phyloP scores from a whole-genome alignment of 306 rosid genomes.

The Elaeagnus macrophylla region DNA sequence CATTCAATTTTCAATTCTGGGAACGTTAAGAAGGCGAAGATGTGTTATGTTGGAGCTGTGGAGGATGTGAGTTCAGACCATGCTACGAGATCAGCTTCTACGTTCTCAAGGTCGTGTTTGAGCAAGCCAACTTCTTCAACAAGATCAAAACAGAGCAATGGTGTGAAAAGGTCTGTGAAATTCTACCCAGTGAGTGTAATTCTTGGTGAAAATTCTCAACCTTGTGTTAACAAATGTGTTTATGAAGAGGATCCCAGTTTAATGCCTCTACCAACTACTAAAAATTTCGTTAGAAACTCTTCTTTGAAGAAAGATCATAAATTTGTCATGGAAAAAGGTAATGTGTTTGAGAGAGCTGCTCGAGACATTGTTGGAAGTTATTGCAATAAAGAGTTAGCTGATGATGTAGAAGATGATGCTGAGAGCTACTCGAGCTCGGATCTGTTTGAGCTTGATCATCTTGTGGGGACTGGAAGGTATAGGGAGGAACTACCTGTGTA shows the following conservation, averaged over 20 bases:
- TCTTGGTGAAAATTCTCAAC: conserved; percentile 49
- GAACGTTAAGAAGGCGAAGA: conserved; percentile 60
- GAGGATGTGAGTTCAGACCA: conserved; percentile 52
- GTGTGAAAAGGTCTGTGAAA: conserved; percentile 43
- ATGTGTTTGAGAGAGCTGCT: too few species aligned
- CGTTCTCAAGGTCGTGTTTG: conserved; percentile 54
- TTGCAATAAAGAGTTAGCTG: conserved; percentile 7
- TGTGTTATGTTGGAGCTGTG: conserved; percentile 63
- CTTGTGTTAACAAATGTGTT: conserved; percentile 20
- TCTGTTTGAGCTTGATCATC: conserved; percentile 62
- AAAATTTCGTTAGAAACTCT: conserved; percentile 24
- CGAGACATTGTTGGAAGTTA: conserved; percentile 15
- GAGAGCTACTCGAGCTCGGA: conserved; percentile 63
- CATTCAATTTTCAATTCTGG: conserved; percentile 58
- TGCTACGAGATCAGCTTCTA: conserved; percentile 33
- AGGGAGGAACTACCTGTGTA: conserved; percentile 68
- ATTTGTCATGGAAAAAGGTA: background rate
- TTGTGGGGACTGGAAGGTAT: conserved; percentile 54
- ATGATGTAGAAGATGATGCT: conserved; percentile 33
- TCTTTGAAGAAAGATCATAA: conserved; percentile 19
- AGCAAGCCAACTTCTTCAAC: conserved; percentile 31
- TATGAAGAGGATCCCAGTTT: conserved; percentile 37
- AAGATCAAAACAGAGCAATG: conserved; percentile 28
- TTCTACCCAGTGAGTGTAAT: conserved; percentile 46
- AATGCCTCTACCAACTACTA: conserved; percentile 25